Base-by-base conservation (phyloP, 2,329 filamentous ascomycete genomes). In the Stachybotrys chartarum region DNA sequence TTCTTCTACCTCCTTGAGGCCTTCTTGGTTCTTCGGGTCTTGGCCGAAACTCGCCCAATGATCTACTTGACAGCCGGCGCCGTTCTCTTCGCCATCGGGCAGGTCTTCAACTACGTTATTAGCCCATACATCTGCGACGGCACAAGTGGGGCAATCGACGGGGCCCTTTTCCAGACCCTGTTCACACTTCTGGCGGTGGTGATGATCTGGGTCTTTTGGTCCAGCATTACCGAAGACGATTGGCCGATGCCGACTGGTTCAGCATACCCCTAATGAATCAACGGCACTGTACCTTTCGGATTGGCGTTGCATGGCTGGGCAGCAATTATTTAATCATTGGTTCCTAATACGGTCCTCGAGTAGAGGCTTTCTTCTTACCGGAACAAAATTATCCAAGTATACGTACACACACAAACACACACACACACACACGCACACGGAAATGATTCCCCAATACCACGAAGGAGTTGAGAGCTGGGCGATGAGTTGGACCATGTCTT, bases 211-310 rank as follows among this genome's bases (percentile, higher is more conserved):
- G 72, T 90, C 56, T 99, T 99, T 78, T 99, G 94, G 94, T 96
- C 91, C 50, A 97, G 91, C 75, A 99, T 99, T 65, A 99, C 94
- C 16, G 94, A 99, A 74, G 94, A 99, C 66, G 93, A 97, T 76
- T 99, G 94, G 94, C 91, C 92, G 17, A 80, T 81, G 72, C 75
- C 78, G 39, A 72, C 70, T 10, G 70, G 70, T 55, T 68, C 62
- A 50, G 62, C 72, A 53, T 80, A 80, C 60, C 71, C 75, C 52
- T 66, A 59, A 63, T 54, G 35, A 39, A 51, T 54, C 31, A 16
- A 51, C 49, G 30, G 18, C 30, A 52, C 58, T 51, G 56, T 53
- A 52, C 57, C 59, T 51, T 53, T 60, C 30, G 56, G 58, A 57
- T 51, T 55, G 64, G 64, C 64, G 64, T 66, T 66, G 30, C 35